Conservation (phyloP, 306 rosid genomes). For the Clitoria ternatea region DNA sequence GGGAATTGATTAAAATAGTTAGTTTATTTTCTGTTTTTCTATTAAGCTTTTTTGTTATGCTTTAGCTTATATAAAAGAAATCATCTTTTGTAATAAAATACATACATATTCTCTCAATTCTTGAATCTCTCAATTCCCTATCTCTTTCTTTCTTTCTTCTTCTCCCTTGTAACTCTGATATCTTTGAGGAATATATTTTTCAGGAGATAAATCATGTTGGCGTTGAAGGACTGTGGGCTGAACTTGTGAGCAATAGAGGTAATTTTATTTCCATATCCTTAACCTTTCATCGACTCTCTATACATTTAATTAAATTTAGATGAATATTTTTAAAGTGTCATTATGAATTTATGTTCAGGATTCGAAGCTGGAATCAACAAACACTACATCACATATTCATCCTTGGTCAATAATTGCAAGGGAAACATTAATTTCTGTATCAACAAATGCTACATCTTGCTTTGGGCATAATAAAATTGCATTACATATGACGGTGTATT, state of each 20-base stretch:
- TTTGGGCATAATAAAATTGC: slow-evolving; percentile 78
- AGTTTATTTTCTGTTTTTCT: no score
- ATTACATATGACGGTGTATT: slow-evolving; percentile 66
- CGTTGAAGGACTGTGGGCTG: slow-evolving; percentile 38
- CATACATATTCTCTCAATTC: no score
- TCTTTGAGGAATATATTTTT: neutral
- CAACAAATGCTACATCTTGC: slow-evolving; percentile 57
- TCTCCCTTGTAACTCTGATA: no score
- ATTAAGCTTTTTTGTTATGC: no score
- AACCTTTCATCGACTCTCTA: neutral
- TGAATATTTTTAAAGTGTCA: neutral
- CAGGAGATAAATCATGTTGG: slow-evolving; percentile 41
- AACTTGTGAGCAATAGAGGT: slow-evolving; percentile 39
- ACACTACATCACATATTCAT: slow-evolving; percentile 62
- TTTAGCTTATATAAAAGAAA: no score
- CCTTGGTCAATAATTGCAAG: slow-evolving; percentile 77
- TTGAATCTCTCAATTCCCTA: no score
- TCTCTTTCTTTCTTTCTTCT: no score
- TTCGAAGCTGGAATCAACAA: slow-evolving; percentile 57
- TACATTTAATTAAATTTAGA: neutral
- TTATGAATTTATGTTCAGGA: neutral
- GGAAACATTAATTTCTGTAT: slow-evolving; percentile 48
- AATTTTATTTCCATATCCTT: neutral
- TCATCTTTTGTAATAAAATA: no score
- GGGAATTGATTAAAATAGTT: no score